phyloP scores from a whole-genome alignment of 2,329 filamentous ascomycete genomes.

The Colletotrichum incanum region DNA sequence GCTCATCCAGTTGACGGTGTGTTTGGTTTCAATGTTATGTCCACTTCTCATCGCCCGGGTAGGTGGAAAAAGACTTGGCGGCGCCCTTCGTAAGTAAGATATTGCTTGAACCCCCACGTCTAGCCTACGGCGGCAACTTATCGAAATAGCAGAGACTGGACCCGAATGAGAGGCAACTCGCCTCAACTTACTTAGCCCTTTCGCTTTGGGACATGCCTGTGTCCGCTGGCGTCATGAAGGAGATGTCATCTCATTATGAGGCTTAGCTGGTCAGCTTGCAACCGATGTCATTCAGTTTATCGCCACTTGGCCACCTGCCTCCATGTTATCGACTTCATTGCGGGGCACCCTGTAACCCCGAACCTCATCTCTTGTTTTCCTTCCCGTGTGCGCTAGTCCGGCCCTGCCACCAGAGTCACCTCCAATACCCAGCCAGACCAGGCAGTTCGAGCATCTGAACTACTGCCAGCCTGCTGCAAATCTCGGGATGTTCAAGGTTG shows the following conservation, averaged over 20 bases:
- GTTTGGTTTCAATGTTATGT: neutral
- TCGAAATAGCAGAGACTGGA: neutral
- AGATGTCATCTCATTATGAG: neutral
- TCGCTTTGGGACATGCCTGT: neutral
- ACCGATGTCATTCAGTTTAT: conserved; percentile 1
- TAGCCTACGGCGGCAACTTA: neutral
- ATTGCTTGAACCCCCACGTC: neutral
- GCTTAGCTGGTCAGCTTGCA: neutral
- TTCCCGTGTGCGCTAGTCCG: conserved; percentile 17
- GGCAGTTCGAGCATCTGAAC: neutral
- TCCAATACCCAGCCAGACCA: conserved; percentile 18
- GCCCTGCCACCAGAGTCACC: conserved; percentile 16
- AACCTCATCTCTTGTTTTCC: conserved; percentile 29
- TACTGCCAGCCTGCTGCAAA: neutral
- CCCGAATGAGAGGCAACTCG: neutral
- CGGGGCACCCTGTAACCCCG: conserved; percentile 37
- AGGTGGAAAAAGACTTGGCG: neutral
- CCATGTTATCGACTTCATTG: conserved; percentile 22
- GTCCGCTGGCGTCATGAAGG: neutral
- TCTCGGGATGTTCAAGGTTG: neutral
- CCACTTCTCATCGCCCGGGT: neutral
- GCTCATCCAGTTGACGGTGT: neutral
- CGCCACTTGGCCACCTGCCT: conserved; percentile 29
- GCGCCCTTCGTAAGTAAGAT: neutral
- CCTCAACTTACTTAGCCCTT: neutral